Evolutionary conservation across 345 rosid genomes (phyloP), one percentile per base, ranked within the genome.

Genomic region (thale cress (Arabidopsis thaliana)): DNA sequence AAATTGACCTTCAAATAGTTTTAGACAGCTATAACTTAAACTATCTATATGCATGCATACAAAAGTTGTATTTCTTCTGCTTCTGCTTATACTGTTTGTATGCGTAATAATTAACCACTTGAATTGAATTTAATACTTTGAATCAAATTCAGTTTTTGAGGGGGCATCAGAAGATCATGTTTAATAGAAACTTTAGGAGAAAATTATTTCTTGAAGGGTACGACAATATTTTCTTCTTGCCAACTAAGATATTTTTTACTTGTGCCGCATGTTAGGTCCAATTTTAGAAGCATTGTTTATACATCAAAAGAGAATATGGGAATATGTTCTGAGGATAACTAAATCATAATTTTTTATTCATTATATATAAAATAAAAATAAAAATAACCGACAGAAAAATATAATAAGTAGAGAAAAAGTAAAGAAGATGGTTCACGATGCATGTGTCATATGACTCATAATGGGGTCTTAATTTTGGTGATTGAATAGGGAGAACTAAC

Each of bases 371-470:
- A 50, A 41, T 11, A 23, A n/a, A 24, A 22, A 24, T 16, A 16
- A 25, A 24, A 38, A 23, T 63, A 77, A 65, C 36, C 14, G 45
- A 56, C 30, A 57, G 25, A 14, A 71, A n/a, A 49, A 22, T 6
- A 76, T 44, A 32, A 44, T 10, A 53, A 52, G 24, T 10, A 42
- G 28, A 64, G 51, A 51, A 75, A 66, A 41, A 64, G 32, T 23
- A 53, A 57, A 51, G 67, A 59, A 46, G 72, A 30, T 61, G 67
- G 16, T 14, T 46, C 7, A 71, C 16, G 77, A 71, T 58, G 72
- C 81, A 78, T 78, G 77, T 78, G 77, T 70, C 75, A 69, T 76
- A 72, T 78, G 69, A 59, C 63, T 69, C 75, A 69, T 76, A 69
- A 46, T 59, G 63, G 62, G 59, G 60, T 40, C 62, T 65, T 62